Conservation (phyloP, 169 alveolate genomes). For the Plasmodium cynomolgi region DNA sequence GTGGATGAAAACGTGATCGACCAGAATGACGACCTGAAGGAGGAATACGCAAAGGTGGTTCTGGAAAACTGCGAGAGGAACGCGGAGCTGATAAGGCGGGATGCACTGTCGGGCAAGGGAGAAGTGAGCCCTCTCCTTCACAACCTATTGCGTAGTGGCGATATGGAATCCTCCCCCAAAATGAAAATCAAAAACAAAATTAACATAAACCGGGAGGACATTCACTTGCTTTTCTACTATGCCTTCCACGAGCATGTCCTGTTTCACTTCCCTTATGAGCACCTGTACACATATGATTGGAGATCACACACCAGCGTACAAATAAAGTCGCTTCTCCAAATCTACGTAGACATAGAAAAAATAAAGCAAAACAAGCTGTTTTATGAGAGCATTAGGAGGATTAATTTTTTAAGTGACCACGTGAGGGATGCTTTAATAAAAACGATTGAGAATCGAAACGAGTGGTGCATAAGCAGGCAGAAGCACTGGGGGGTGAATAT, state of each 20-base stretch:
- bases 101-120: background rate
- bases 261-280: conserved; percentile 69
- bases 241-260: conserved; percentile 46
- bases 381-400: conserved; percentile 46
- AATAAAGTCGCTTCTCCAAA: conserved; percentile 56
- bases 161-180: background rate
- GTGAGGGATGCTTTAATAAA: conserved; percentile 74
- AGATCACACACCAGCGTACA: conserved; percentile 66
- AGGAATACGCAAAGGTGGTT: conserved; percentile 30
- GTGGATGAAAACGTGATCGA: conserved; percentile 54
- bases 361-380: conserved; percentile 20
- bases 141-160: background rate
- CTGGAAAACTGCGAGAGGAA: background rate
- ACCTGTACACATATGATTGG: conserved; percentile 70
- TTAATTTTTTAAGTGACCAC: conserved; percentile 75
- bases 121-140: background rate
- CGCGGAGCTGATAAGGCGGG: background rate
- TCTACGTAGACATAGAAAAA: conserved; percentile 67
- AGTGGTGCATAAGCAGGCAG: conserved; percentile 91
- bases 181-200: no score
- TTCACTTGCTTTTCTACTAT: conserved; percentile 48
- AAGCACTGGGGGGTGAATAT: conserved; percentile 88
- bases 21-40: conserved; percentile 56
- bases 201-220: conserved; percentile 33
- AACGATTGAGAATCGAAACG: conserved; percentile 76